Conservation (phyloP, 164 flowering plant species). For the Berberis vulgaris region DNA sequence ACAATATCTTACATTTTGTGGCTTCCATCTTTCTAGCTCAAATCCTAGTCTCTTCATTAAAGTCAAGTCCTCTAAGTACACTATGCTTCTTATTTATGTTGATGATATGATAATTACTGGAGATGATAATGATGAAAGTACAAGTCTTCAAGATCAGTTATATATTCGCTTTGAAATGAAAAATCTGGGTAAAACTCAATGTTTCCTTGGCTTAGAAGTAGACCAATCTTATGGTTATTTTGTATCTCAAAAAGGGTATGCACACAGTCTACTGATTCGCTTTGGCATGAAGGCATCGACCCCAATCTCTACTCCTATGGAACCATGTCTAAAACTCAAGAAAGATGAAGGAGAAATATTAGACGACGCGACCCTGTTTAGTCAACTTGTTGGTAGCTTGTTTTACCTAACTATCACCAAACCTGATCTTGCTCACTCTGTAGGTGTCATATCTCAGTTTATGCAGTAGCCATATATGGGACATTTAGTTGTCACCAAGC, state of each 20-base stretch:
- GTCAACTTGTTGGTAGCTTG: neutral
- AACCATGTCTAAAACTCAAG: neutral
- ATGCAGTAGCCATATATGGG: neutral
- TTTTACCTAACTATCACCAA: neutral
- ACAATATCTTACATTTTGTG: neutral
- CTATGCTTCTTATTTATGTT: constrained; percentile 4
- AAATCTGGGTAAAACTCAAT: neutral
- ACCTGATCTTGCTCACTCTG: too few species aligned
- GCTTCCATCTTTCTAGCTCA: neutral
- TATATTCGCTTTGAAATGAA: constrained; percentile 4
- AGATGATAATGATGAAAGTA: neutral
- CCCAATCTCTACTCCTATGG: neutral
- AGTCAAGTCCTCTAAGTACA: neutral
- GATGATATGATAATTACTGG: constrained; percentile 5
- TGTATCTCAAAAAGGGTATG: neutral
- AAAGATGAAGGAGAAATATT: neutral
- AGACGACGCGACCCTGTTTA: neutral
- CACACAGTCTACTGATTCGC: neutral
- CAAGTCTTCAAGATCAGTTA: neutral
- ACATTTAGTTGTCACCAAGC: neutral
- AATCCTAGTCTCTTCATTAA: constrained; percentile 1
- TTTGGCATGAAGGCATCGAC: neutral
- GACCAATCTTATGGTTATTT: too few species aligned
- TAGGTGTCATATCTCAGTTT: too few species aligned
- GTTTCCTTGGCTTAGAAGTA: neutral